Evolutionary conservation across 208 protist species (phyloP).

Genomic region (Leishmania aethiopica): DNA sequence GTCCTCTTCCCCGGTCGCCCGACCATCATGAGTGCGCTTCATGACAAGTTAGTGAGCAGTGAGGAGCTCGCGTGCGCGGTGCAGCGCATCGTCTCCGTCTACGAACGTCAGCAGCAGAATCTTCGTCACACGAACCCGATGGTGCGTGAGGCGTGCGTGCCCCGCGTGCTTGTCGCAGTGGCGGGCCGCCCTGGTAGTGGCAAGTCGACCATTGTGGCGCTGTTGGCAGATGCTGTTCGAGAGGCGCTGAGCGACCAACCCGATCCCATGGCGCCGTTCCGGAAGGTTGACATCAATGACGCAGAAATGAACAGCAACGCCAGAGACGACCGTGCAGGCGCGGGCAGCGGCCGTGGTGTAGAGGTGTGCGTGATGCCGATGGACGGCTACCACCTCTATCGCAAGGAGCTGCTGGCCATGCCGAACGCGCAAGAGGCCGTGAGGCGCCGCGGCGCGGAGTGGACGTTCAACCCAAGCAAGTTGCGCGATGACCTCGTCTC

Average conservation of each 20-base stretch:
- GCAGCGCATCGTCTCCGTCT: conserved; percentile 20
- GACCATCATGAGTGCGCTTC: conserved; percentile 9
- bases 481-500: conserved; percentile 53
- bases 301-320: conserved; percentile 9
- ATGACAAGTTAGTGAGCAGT: conserved; percentile 6
- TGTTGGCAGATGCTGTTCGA: conserved; percentile 50
- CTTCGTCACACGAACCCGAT: conserved; percentile 24
- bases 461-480: conserved; percentile 75
- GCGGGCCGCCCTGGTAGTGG: conserved; percentile 77
- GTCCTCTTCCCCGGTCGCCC: neutral
- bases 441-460: conserved; percentile 71
- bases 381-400: conserved; percentile 85
- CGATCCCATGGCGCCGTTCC: conserved; percentile 16
- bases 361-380: conserved; percentile 73
- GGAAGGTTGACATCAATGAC: conserved; percentile 13
- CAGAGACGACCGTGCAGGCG: neutral
- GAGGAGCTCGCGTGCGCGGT: conserved; percentile 24
- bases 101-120: conserved; percentile 25
- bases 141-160: conserved; percentile 24
- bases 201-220: conserved; percentile 57
- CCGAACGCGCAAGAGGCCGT: conserved; percentile 60
- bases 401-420: conserved; percentile 53
- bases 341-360: conserved; percentile 14
- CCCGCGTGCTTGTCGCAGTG: conserved; percentile 69
- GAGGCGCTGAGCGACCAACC: conserved; percentile 19